phyloP scores from a whole-genome alignment of 2,329 filamentous ascomycete genomes.

The Botryotinia convoluta region DNA sequence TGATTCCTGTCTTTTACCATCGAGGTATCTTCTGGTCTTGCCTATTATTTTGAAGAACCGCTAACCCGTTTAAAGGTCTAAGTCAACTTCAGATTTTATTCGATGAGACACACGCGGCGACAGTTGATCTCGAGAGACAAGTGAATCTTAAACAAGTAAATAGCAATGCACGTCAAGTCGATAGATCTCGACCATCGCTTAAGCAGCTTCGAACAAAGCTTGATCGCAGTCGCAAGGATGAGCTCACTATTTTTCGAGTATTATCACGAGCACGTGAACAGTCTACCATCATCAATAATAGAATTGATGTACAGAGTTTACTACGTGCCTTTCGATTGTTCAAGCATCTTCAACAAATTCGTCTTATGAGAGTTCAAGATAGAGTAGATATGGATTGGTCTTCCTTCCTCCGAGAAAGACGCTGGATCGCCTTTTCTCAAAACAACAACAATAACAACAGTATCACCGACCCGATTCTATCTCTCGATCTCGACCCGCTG shows the following conservation, averaged over 20 bases:
- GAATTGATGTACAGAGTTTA: conserved; percentile 29
- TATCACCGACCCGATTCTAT: conserved; percentile 41
- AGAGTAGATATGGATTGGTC: conserved; percentile 54
- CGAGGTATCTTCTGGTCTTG: conserved; percentile 42
- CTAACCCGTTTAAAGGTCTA: conserved; percentile 14
- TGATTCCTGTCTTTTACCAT: conserved; percentile 57
- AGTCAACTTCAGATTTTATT: conserved; percentile 18
- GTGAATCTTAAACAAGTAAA: conserved; percentile 14
- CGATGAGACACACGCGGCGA: conserved; percentile 17
- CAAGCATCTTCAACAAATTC: conserved; percentile 59
- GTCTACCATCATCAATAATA: conserved; percentile 27
- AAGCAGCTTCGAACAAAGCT: conserved; percentile 23
- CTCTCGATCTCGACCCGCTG: conserved; percentile 48
- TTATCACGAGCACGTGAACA: conserved; percentile 32
- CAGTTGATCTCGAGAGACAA: conserved; percentile 15
- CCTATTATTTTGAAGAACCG: not conserved
- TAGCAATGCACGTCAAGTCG: conserved; percentile 10
- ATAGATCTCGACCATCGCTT: conserved; percentile 20
- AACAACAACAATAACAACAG: conserved; percentile 12
- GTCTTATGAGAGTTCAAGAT: conserved; percentile 61
- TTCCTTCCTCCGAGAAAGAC: conserved; percentile 46
- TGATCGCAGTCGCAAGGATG: conserved; percentile 21
- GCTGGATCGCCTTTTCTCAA: conserved; percentile 25
- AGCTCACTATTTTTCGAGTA: conserved; percentile 24
- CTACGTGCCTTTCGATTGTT: conserved; percentile 45